A percentile compares a stretch with the other conserved stretches of the same genome.
These are phyloP conservation scores for Rhytidhysteron rufulum DNA, from an alignment of 2,329 filamentous ascomycete genomes.

Conservation along the genomic window DNA sequence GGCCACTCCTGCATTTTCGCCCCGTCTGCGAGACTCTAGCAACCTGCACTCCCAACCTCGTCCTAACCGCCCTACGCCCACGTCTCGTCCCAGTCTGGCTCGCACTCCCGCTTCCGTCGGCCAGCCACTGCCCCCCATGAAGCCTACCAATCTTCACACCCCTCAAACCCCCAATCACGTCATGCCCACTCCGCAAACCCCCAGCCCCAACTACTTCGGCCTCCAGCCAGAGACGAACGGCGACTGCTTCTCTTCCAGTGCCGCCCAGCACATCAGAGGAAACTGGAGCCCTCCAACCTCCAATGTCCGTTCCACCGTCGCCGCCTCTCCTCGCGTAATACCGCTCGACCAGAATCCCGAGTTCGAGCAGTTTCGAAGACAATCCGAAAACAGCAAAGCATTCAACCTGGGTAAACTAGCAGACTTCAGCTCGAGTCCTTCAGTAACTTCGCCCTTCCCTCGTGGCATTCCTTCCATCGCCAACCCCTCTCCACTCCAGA, in stretches of 20 bases:
- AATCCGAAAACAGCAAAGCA: constrained; percentile 58
- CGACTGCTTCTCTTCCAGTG: constrained; percentile 60
- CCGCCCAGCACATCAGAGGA: constrained; percentile 58
- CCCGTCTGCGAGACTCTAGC: constrained; percentile 26
- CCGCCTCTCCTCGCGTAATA: constrained; percentile 64
- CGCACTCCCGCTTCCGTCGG: constrained; percentile 18
- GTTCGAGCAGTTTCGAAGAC: constrained; percentile 74
- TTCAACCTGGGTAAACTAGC: constrained; percentile 39
- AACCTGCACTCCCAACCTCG: constrained; percentile 18
- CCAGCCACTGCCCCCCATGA: constrained; percentile 21
- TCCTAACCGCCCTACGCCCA: constrained; percentile 24
- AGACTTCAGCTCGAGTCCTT: constrained; percentile 36
- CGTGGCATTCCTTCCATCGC: not conserved
- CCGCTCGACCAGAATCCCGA: constrained; percentile 73
- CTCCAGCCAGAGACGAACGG: constrained; percentile 61
- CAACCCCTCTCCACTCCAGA: not conserved
- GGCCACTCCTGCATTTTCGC: constrained; percentile 28
- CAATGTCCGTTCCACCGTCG: constrained; percentile 66
- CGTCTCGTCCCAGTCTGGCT: constrained; percentile 21
- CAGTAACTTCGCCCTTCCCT: constrained; percentile 9
- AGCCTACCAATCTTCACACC: constrained; percentile 29
- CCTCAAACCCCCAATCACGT: constrained; percentile 28
- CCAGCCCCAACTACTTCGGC: constrained; percentile 85
- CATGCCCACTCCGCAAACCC: constrained; percentile 27
- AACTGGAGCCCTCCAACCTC: constrained; percentile 74